phyloP scores from a whole-genome alignment of 2,329 filamentous ascomycete species.

The Fusarium nematophilum region DNA sequence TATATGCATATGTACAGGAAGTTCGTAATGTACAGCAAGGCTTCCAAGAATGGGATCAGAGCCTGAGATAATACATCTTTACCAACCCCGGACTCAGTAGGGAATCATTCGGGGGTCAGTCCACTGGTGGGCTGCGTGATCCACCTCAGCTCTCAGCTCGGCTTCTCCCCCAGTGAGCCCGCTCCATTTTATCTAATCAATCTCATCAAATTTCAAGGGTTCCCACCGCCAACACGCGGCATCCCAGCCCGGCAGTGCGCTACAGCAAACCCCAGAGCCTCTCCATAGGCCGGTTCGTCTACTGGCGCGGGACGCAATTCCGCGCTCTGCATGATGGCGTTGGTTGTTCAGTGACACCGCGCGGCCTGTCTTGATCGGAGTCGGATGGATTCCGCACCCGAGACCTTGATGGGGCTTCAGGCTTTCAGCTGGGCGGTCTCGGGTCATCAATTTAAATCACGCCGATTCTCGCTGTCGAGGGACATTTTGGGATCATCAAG shows the following conservation, averaged over 20 bases:
- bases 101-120: too few relatives aligned
- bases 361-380: not conserved
- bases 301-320: conserved; percentile 6
- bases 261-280: too few relatives aligned
- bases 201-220: conserved; percentile 22
- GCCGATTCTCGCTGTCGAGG: not conserved
- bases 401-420: conserved; percentile 20
- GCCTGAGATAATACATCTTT: too few relatives aligned
- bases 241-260: too few relatives aligned
- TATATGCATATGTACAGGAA: too few relatives aligned
- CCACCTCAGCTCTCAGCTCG: conserved; percentile 25
- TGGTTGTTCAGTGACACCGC: too few relatives aligned
- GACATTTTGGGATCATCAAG: too few relatives aligned
- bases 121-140: not conserved
- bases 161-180: conserved; percentile 12
- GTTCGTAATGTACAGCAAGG: too few relatives aligned
- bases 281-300: not conserved
- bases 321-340: not conserved
- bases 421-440: conserved; percentile 21
- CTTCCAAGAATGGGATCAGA: too few relatives aligned
- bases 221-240: not conserved
- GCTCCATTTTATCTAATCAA: conserved; percentile 35
- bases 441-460: not conserved
- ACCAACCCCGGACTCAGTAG: too few relatives aligned
- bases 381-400: conserved; percentile 18